These are phyloP conservation scores for Biscogniauxia mediterranea DNA, from an alignment of 2,329 filamentous ascomycete genomes.

Conservation along the genomic window DNA sequence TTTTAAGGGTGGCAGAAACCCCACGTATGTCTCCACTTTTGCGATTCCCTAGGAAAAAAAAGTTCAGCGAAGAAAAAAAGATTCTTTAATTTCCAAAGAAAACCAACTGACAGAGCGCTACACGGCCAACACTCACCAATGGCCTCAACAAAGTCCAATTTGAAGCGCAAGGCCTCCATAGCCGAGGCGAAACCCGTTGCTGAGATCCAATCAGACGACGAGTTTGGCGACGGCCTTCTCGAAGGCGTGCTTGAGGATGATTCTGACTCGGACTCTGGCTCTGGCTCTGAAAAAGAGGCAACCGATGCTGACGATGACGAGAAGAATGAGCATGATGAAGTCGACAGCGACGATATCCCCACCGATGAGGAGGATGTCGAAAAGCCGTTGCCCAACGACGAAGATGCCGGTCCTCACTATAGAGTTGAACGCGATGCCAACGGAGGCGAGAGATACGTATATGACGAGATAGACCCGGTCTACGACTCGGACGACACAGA, in stretches of 20 bases:
- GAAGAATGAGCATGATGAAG: slow-evolving; percentile 43
- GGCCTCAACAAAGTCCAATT: slow-evolving; percentile 41
- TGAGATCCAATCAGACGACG: slow-evolving; percentile 57
- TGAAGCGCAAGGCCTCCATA: slow-evolving; percentile 65
- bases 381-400: slow-evolving; percentile 36
- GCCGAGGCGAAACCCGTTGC: slow-evolving; percentile 48
- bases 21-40: slow-evolving; percentile 9
- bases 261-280: slow-evolving; percentile 30
- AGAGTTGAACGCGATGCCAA: slow-evolving; percentile 76
- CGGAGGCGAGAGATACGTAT: slow-evolving; percentile 85
- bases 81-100: not conserved
- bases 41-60: slow-evolving; percentile 8
- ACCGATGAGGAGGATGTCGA: slow-evolving; percentile 40
- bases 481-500: slow-evolving; percentile 97
- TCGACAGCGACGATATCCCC: slow-evolving; percentile 42
- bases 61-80: not conserved
- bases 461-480: slow-evolving; percentile 87
- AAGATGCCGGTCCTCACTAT: slow-evolving; percentile 46
- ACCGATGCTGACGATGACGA: slow-evolving; percentile 40
- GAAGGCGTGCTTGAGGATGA: slow-evolving; percentile 59
- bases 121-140: slow-evolving; percentile 30
- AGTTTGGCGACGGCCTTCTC: slow-evolving; percentile 54
- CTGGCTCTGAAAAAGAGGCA: slow-evolving; percentile 28
- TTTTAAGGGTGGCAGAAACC: slow-evolving; percentile 14
- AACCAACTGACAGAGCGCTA: not conserved